phyloP scores from a whole-genome alignment of 495 filamentous ascomycete genomes.

The Trichoderma orchidacearum region DNA sequence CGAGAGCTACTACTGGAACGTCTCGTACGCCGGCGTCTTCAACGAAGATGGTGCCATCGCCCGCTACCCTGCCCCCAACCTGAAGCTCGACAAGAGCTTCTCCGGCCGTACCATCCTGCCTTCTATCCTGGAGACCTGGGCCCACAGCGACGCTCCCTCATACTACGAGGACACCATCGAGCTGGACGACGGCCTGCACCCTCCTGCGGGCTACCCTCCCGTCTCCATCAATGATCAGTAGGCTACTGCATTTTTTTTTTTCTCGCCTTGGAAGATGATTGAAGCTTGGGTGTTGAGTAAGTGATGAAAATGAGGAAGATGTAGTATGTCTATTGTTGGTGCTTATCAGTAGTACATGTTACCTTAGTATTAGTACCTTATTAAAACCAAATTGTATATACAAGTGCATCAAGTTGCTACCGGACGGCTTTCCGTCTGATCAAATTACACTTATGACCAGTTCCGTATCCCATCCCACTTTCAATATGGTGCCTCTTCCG shows the following conservation, averaged over 20 bases:
- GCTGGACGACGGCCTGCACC: conserved; percentile 24
- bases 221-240: neutral
- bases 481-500: too few relatives aligned
- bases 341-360: too few relatives aligned
- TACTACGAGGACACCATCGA: conserved; percentile 25
- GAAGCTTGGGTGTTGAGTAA: too few relatives aligned
- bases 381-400: too few relatives aligned
- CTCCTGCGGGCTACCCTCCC: conserved; percentile 14
- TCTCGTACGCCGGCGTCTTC: conserved; percentile 30
- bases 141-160: conserved; percentile 12
- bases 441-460: too few relatives aligned
- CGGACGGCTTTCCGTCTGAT: too few relatives aligned
- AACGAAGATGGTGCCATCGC: conserved; percentile 15
- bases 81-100: conserved; percentile 5
- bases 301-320: too few relatives aligned
- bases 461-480: too few relatives aligned
- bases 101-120: conserved; percentile 25
- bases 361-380: too few relatives aligned
- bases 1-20: conserved; percentile 21
- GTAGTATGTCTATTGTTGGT: too few relatives aligned
- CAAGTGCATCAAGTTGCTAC: too few relatives aligned
- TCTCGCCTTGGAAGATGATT: neutral
- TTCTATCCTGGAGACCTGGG: conserved; percentile 21
- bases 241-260: neutral
- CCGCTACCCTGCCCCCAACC: conserved; percentile 18